Evolutionary conservation across 805 yeast genomes (phyloP), one percentile per base, ranked within the genome.

Genomic region (Nakazawaea siamensis): DNA sequence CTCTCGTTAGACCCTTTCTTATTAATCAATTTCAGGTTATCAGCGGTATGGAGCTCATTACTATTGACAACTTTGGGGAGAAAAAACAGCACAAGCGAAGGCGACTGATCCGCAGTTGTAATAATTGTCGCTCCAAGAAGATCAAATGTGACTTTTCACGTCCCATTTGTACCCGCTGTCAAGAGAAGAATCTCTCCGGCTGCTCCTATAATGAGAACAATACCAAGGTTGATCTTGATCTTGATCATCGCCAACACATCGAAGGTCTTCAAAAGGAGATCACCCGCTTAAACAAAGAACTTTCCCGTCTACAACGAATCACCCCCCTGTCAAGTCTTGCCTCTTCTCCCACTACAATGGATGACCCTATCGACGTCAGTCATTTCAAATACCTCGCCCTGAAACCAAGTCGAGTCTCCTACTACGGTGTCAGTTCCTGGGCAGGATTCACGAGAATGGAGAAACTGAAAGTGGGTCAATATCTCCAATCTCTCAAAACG

Each of bases 81-180:
- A 27, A n/a, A 8, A 7, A 18, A 10, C 12, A 13, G 16, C 10
- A 21, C 14, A 33, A 29, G 18, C n/a, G 40, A 24, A 18, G 35
- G 17, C 19, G 40, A 18, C 21, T 21, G n/a, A 31, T 32, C 16
- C 28, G 18, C 19, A 31, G 28, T 27, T 37, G 40, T 19, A 9
- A n/a, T 4, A 33, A 16, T 10, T 37, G 40, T 33, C 16, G 40
- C n/a, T 21, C n/a, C 13, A 27, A 31, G 17, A 37, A 37, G 26
- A 20, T 29, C 17, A 37, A 33, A 25, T 37, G 40, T 29, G 40
- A 37, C 21, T 24, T 31, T 17, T 8, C 4, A 15, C 29, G 19
- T 14, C 40, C 40, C 14, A 20, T 12, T 4, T 37, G 40, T 19
- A 15, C 11, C 6, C 15, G 23, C 20, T 35, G 39, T 24, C 15